These are phyloP conservation scores for Microbotryum scabiosae DNA, from an alignment of 1,284 basidiomycete species.

Conservation along the genomic window DNA sequence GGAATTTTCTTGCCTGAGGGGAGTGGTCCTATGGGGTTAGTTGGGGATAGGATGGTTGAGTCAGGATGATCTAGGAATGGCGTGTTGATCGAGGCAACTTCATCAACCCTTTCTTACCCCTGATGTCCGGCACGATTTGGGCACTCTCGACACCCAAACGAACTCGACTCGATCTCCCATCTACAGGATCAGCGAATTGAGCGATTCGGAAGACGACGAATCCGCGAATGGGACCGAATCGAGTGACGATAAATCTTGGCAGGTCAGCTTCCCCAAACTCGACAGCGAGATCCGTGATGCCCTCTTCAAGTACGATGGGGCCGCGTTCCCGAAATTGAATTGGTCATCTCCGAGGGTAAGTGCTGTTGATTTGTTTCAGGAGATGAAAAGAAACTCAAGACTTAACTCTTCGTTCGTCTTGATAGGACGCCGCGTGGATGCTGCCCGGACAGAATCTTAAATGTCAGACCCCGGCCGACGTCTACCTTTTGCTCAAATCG, in stretches of 20 bases:
- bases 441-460: conserved; percentile 76
- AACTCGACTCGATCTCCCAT: conserved; percentile 26
- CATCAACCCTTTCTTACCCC: background rate
- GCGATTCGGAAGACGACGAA: conserved; percentile 46
- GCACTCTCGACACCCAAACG: background rate
- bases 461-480: conserved; percentile 77
- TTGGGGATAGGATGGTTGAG: background rate
- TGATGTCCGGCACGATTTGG: background rate
- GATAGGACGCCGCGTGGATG: conserved; percentile 84
- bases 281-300: conserved; percentile 62
- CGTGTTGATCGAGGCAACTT: conserved; percentile 45
- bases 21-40: conserved; percentile 49
- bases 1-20: conserved; percentile 74
- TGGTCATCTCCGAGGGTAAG: conserved; percentile 79
- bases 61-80: conserved; percentile 34
- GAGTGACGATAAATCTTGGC: conserved; percentile 38
- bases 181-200: conserved; percentile 43
- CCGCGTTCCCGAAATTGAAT: conserved; percentile 91
- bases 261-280: conserved; percentile 61
- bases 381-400: too few relatives aligned
- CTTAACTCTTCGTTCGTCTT: background rate
- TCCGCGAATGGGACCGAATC: conserved; percentile 37
- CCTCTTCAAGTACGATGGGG: conserved; percentile 59
- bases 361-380: conserved; percentile 3
- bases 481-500: conserved; percentile 87